These are phyloP conservation scores for Penicillium sp. DNA, from an alignment of 2,329 filamentous ascomycete genomes.

Conservation along the genomic window DNA sequence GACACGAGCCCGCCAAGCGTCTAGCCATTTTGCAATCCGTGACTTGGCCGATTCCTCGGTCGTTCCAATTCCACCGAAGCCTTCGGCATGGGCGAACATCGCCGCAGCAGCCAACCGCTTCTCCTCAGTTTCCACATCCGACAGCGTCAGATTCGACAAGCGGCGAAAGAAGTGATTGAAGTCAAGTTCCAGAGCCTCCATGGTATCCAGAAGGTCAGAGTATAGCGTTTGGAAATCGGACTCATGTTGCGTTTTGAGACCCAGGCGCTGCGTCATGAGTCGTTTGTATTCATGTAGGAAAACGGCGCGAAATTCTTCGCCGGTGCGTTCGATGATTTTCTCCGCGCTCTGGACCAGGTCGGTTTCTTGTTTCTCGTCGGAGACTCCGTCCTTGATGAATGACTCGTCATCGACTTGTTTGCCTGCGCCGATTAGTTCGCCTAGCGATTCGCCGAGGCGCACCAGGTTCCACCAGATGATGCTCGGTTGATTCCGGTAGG, in stretches of 20 bases:
- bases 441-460: constrained; percentile 79
- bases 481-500: constrained; percentile 87
- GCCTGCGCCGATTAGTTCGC: constrained; percentile 79
- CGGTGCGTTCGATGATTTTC: constrained; percentile 69
- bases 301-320: constrained; percentile 81
- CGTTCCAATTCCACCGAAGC: constrained; percentile 52
- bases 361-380: constrained; percentile 56
- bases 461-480: constrained; percentile 99
- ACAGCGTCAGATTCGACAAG: constrained; percentile 58
- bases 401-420: constrained; percentile 61
- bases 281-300: constrained; percentile 87
- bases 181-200: constrained; percentile 78
- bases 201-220: constrained; percentile 71
- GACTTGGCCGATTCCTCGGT: constrained; percentile 60
- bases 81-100: constrained; percentile 75
- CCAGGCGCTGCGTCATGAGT: constrained; percentile 73
- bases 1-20: constrained; percentile 66
- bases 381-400: constrained; percentile 68
- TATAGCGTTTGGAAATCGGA: constrained; percentile 75
- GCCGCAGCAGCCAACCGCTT: constrained; percentile 59
- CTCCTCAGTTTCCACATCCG: constrained; percentile 59
- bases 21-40: constrained; percentile 71
- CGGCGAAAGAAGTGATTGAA: constrained; percentile 92
- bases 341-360: constrained; percentile 75
- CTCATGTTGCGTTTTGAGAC: constrained; percentile 63